phyloP scores from a whole-genome alignment of 2,329 filamentous ascomycete species.

The Emergomyces pasteurianus region DNA sequence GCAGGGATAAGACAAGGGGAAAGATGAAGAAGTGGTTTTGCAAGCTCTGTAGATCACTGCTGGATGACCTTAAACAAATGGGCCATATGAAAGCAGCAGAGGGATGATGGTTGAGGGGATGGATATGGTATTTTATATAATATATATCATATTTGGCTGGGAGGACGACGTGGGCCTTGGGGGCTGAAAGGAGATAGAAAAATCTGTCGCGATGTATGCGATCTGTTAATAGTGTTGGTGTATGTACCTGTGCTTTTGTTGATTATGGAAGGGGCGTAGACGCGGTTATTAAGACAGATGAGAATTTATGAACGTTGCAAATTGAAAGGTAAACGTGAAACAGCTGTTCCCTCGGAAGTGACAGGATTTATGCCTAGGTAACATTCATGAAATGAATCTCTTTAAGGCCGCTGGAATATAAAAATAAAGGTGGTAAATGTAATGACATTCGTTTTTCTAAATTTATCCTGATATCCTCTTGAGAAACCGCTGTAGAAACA shows the following conservation, averaged over 20 bases:
- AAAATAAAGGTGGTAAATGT: background rate
- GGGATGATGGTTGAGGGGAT: background rate
- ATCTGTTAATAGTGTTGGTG: background rate
- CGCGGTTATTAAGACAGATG: background rate
- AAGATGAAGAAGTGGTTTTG: background rate
- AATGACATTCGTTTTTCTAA: background rate
- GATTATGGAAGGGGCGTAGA: no score
- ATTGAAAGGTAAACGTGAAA: background rate
- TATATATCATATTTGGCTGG: background rate
- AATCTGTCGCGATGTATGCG: background rate
- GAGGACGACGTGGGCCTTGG: background rate
- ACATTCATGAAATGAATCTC: background rate
- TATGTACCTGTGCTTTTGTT: no score
- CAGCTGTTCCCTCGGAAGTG: background rate
- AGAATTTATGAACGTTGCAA: background rate
- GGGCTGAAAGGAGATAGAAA: background rate
- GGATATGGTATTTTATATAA: background rate
- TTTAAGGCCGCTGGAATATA: background rate
- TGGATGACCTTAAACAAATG: background rate
- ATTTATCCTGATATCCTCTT: background rate
- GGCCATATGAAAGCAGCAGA: background rate
- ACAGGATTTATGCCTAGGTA: background rate
- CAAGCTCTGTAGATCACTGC: background rate
- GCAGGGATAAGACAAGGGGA: background rate
- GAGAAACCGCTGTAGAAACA: background rate